These are phyloP conservation scores for Solanum verrucosum DNA, from an alignment of 257 asterid species.

Conservation along the genomic window DNA sequence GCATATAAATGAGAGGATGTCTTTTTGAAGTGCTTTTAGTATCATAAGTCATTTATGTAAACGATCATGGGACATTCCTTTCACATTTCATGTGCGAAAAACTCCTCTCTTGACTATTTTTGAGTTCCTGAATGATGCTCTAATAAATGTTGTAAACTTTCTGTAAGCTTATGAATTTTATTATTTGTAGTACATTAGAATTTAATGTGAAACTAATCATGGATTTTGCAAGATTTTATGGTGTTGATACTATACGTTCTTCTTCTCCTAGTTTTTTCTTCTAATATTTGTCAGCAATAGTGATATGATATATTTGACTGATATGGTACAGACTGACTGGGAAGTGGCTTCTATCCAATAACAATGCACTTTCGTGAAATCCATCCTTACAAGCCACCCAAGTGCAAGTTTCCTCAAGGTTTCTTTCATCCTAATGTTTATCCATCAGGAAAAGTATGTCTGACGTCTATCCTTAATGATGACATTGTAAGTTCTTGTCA, in stretches of 20 bases:
- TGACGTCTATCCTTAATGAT: constrained; percentile 68
- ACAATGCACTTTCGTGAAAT: constrained; percentile 74
- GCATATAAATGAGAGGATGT: too few species aligned
- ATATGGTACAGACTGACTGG: constrained; percentile 60
- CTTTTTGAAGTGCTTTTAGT: too few species aligned
- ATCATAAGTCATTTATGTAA: too few species aligned
- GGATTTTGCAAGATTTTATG: background rate
- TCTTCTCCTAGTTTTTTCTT: background rate
- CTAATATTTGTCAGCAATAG: background rate
- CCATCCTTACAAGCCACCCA: constrained; percentile 85
- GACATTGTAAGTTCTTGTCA: constrained; percentile 51
- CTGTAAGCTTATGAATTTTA: background rate
- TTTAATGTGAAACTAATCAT: background rate
- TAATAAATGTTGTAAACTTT: too few species aligned
- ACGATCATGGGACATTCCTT: too few species aligned
- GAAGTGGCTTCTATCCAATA: constrained; percentile 71
- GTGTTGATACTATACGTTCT: background rate
- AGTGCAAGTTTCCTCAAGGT: constrained; percentile 73
- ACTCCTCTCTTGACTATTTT: too few species aligned
- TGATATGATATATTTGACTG: background rate
- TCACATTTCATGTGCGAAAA: too few species aligned
- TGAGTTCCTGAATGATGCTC: too few species aligned
- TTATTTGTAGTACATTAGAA: background rate
- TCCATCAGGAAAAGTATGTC: constrained; percentile 83
- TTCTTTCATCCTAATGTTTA: constrained; percentile 84